Conservation (phyloP, 805 yeast species). For the Teunomyces aglyptinius region DNA sequence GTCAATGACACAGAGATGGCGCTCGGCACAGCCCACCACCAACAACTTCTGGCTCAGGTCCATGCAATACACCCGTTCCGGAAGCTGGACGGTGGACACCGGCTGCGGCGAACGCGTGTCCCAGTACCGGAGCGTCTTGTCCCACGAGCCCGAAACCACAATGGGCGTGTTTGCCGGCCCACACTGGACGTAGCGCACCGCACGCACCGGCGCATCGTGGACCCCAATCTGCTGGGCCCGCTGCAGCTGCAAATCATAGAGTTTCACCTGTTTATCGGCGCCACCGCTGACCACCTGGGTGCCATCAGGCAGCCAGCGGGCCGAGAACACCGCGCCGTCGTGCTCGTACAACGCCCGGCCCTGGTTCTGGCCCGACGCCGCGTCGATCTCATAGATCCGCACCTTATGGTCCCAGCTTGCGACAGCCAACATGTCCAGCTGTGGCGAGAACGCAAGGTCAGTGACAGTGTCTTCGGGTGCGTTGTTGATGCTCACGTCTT, state of each 20-base stretch:
- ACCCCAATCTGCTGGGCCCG: conserved; percentile 82
- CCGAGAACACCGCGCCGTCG: conserved; percentile 79
- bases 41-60: conserved; percentile 76
- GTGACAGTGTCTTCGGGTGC: conserved; percentile 92
- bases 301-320: conserved; percentile 86
- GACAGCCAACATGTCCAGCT: conserved; percentile 74
- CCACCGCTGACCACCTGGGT: conserved; percentile 86
- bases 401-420: conserved; percentile 96
- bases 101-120: conserved; percentile 85
- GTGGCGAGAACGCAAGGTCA: conserved; percentile 82
- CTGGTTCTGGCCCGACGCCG: conserved; percentile 70
- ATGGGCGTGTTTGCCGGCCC: conserved; percentile 82
- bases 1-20: conserved; percentile 75
- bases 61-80: conserved; percentile 90
- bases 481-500: conserved; percentile 68
- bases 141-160: conserved; percentile 95
- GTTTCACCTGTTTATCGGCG: conserved; percentile 80
- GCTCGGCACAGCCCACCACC: conserved; percentile 93
- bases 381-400: conserved; percentile 81
- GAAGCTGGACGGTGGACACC: conserved; percentile 73
- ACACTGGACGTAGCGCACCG: conserved; percentile 74
- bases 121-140: conserved; percentile 92
- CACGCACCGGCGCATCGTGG: conserved; percentile 77
- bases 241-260: conserved; percentile 79
- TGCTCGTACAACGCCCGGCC: conserved; percentile 90